Evolutionary conservation across 345 rosid species (phyloP).

Genomic region (Brassica rapa): DNA sequence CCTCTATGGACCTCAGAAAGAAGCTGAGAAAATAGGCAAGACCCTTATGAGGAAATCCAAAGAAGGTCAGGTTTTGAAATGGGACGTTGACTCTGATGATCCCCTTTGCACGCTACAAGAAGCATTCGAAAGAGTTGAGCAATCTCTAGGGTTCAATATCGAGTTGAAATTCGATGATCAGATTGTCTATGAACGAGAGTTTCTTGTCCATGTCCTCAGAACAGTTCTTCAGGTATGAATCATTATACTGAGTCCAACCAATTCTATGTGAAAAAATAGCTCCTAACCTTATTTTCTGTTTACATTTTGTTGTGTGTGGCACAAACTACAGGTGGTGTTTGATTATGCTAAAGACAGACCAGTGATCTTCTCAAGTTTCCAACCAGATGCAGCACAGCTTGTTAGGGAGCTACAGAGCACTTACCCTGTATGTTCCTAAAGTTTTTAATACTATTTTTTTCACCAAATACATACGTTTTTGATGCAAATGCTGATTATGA

Average conservation of each 20-base stretch:
- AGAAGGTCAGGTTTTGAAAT: constrained; percentile 64
- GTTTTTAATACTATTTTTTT: neutral
- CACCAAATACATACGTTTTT: neutral
- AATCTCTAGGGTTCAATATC: constrained; percentile 77
- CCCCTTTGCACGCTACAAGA: constrained; percentile 75
- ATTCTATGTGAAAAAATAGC: neutral
- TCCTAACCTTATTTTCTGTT: neutral
- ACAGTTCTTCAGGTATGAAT: constrained; percentile 55
- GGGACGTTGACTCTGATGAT: constrained; percentile 86
- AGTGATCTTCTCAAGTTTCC: constrained; percentile 83
- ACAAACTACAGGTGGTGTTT: constrained; percentile 56
- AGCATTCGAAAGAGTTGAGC: constrained; percentile 72
- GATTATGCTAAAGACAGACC: constrained; percentile 62
- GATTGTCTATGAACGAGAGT: constrained; percentile 57
- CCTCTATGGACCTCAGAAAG: constrained; percentile 79
- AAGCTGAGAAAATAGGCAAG: constrained; percentile 54
- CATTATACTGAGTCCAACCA: neutral
- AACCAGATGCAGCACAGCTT: constrained; percentile 88
- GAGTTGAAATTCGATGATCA: constrained; percentile 88
- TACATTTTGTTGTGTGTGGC: neutral
- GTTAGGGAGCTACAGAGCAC: constrained; percentile 63
- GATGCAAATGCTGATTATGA: neutral
- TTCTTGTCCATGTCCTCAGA: constrained; percentile 59
- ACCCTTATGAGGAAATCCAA: constrained; percentile 66
- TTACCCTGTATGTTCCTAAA: constrained; percentile 65